Base-by-base conservation (phyloP, 192 early-diverging fungal genomes). In the Bifiguratus adelaidae region DNA sequence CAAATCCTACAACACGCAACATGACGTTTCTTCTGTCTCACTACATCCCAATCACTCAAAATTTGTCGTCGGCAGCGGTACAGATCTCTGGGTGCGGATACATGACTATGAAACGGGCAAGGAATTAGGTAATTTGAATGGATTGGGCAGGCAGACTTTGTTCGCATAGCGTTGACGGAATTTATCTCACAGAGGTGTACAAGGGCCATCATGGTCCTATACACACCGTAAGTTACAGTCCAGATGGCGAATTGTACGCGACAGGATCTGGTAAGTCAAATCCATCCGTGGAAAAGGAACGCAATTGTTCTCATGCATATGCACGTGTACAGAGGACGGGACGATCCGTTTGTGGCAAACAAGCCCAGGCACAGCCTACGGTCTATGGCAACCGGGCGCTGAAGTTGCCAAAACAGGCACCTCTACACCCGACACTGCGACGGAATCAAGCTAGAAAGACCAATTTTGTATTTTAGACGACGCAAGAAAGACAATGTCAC, bases 141-240 rank as follows among this genome's bases (percentile, higher is more conserved):
- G 9, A 7, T 18, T 38, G 9, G 25, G 20, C 32, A 33, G 32
- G 8, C 8, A 33, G 32, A 8, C 18, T 13, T 40, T 40, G 7
- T 15, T 8, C 22, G 15, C 5, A 6, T 40, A 21, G 37, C 7
- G 16, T 21, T 5, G 37, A 15, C 22, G 5, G 7, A 40, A 11
- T 15, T 11, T 13, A 24, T 4, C 20, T 55, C 9, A 43, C 34
- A 29, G 85, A 90, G 55, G 72, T 86, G 11, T 86, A 90, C 55
- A 91, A 91, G 61, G 91, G 91, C 24, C 91, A 94, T 56, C 89
- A 91, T 50, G 91, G 91, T 4, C 82, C 89, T 0, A 82, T 94
- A 27, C 89, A 91, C 42, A 85, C 84, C 52, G 85, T 85, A 20
- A 87, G 83, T 47, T 90, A 91, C 55, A 94, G 89, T 21, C 91